Base-by-base conservation (phyloP, 176 grass and related monocot species). In the Paspalum notatum region DNA sequence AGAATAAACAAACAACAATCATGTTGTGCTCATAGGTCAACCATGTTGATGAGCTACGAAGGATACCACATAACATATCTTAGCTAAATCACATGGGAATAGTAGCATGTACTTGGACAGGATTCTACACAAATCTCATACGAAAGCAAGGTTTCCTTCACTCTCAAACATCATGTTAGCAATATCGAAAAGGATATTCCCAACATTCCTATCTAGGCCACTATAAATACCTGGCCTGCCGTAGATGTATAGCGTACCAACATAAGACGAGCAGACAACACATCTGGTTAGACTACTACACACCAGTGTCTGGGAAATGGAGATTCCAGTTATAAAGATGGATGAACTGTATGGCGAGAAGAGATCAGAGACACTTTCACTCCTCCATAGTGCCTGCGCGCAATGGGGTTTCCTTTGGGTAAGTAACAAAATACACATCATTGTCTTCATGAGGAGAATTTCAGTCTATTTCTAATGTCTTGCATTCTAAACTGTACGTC, bases 331-430 rank as follows among this genome's bases (percentile, higher is more conserved):
- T 60, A 93, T 93, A 83, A 90, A 85, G 61, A 76, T 93, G 49
- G 72, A 78, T 56, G 77, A 82, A 53, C 80, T 90, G 9, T 25
- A 85, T 38, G 77, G 81, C 6, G 54, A 87, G 61, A 90, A 75
- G 81, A 87, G 84, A 50, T 71, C 76, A 46, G 82, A 81, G 27
- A 85, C 81, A 39, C 85, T 90, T 71, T 71, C 62, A 7, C 91
- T 90, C 51, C 91, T 93, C 67, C 91, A 93, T 24, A 85, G 85
- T 80, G 91, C 87, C 43, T 93, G 91, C 70, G 80, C 56, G 26
- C 63, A 90, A 42, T 93, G 84, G 81, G 91, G 84, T 20, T 93
- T 90, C 84, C 90, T 93, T 77, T 92, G 91, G 87, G 91, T 90
- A 87, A 84, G 87, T 52, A 82, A 48, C 20, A 75, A 49, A 32